These are phyloP conservation scores for Aurantiochytrium sp. DNA, from an alignment of 108 stramenopile species.

Conservation along the genomic window DNA sequence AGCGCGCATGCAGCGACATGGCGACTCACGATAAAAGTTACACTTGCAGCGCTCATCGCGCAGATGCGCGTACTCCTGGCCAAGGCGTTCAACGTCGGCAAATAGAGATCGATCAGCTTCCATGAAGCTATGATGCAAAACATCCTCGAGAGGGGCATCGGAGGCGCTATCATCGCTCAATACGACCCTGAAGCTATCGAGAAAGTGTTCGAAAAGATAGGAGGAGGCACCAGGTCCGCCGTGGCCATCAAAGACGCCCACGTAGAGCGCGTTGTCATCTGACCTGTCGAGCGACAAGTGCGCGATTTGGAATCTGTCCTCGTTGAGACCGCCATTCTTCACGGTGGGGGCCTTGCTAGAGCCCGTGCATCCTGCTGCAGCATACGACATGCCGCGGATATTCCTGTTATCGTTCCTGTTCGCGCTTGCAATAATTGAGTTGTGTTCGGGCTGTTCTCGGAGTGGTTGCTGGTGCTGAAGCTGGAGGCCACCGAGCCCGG, in stretches of 20 bases:
- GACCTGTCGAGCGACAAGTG: neutral
- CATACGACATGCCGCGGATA: neutral
- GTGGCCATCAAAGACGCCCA: conserved; percentile 9
- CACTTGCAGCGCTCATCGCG: conserved; percentile 1
- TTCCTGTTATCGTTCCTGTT: neutral
- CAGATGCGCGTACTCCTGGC: neutral
- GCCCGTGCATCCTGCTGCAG: neutral
- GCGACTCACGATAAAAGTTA: neutral
- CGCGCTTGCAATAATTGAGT: neutral
- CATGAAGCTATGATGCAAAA: conserved; percentile 6
- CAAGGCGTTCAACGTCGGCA: neutral
- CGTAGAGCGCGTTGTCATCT: neutral
- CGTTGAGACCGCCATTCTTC: conserved; percentile 2
- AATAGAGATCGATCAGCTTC: neutral
- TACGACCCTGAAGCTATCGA: neutral
- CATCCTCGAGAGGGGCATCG: neutral
- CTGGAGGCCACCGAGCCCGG: neutral
- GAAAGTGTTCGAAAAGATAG: neutral
- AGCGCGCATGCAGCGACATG: neutral
- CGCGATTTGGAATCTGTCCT: neutral
- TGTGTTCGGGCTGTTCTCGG: neutral
- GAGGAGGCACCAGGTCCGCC: neutral
- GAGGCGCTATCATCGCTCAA: neutral
- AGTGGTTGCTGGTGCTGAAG: neutral
- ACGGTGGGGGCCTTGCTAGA: neutral